These are phyloP conservation scores for Leptographium wingfieldii DNA, from an alignment of 2,329 filamentous ascomycete species.

Conservation along the genomic window DNA sequence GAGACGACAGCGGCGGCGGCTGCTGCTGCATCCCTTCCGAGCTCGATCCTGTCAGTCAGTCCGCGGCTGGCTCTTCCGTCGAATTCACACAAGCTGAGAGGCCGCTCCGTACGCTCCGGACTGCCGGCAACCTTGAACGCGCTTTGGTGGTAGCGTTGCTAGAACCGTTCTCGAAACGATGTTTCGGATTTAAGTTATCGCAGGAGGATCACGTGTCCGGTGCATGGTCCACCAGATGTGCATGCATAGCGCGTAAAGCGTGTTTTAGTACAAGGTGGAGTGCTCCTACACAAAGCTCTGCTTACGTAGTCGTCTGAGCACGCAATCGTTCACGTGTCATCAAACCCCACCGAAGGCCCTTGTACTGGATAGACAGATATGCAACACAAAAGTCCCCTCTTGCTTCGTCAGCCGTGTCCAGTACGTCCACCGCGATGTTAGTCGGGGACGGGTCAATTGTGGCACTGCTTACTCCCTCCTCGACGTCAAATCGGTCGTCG, in stretches of 20 bases:
- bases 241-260: no score
- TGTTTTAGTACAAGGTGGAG: no score
- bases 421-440: not conserved
- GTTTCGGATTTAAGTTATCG: not conserved
- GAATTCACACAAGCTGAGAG: not conserved
- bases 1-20: not conserved
- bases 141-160: not conserved
- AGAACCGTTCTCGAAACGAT: not conserved
- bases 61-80: no score
- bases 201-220: not conserved
- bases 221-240: not conserved
- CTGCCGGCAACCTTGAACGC: not conserved
- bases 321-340: no score
- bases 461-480: not conserved
- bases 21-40: not conserved
- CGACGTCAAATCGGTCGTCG: not conserved
- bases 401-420: not conserved
- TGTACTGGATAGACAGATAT: no score
- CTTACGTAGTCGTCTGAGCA: no score
- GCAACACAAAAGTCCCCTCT: not conserved
- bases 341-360: no score
- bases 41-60: not conserved
- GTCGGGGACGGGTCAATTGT: not conserved
- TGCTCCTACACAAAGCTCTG: no score
- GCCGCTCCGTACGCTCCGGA: not conserved